Evolutionary conservation across 306 rosid genomes (phyloP), one percentile per base, ranked within the genome.

Genomic region (Acmispon strigosus): DNA sequence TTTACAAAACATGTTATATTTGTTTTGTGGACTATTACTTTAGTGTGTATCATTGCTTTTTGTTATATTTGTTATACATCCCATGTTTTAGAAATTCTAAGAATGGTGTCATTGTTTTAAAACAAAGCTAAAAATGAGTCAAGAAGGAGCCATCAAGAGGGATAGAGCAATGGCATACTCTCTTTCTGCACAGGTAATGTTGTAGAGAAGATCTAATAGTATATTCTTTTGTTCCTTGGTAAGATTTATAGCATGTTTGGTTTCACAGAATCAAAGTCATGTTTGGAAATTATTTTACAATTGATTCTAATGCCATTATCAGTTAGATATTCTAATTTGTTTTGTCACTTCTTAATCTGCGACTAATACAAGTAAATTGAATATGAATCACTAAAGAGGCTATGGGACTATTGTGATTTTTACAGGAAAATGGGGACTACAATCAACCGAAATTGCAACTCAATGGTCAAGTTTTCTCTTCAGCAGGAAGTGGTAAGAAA

Each of bases 401-500:
- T 32, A 2, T 44, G 53, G 62, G 34, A 34, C 20, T 34, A 0
- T 36, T 73, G 36, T 70, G 70, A 72, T 10, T 74, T 77, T 83
- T 74, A 3, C 85, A 93, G 98, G 98, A 87, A 78, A 82, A 76
- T 79, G 92, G 81, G 42, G 88, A 86, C 15, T 78, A 56, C 19
- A 80, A 76, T 73, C 79, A 81, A 61, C 87, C 74, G 44, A 84
- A 82, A 52, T 82, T 87, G 92, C 75, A 86, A 34, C 51, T 75
- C 6, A 86, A 77, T 66, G 90, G 84, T 15, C 92, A 77, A 29
- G 81, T 83, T 50, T 85, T 91, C 82, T 93, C 97, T 63, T 81
- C 89, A 57, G 93, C 87, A 24, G 96, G 96, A 82, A 93, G 98
- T 69, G 92, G 96, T 90, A 80, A 24, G 66, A 24, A 54, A 58